Conservation (phyloP, 352 stramenopile species). For the Aphanomyces stellatus region DNA sequence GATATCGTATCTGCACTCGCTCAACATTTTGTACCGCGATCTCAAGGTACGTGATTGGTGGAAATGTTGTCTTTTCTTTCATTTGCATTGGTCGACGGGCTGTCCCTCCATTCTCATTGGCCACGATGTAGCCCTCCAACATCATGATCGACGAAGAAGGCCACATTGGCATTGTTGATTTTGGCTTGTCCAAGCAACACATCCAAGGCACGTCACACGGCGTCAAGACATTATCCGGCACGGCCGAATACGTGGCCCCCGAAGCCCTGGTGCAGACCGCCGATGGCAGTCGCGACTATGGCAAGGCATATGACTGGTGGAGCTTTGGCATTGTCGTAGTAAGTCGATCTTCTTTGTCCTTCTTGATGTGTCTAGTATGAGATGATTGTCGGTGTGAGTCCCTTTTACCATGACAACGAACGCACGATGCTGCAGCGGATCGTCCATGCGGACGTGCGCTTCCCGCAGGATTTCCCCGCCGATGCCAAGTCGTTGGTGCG, state of each 20-base stretch:
- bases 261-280: slow-evolving; percentile 74
- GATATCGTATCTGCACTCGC: slow-evolving; percentile 83
- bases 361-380: slow-evolving; percentile 50
- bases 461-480: slow-evolving; percentile 61
- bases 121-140: slow-evolving; percentile 47
- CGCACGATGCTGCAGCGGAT: slow-evolving; percentile 84
- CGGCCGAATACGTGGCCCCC: slow-evolving; percentile 79
- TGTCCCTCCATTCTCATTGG: background rate
- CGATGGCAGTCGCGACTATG: slow-evolving; percentile 75
- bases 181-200: slow-evolving; percentile 82
- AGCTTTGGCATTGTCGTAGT: slow-evolving; percentile 81
- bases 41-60: slow-evolving; percentile 35
- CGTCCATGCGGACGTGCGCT: slow-evolving; percentile 64
- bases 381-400: slow-evolving; percentile 78
- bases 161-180: slow-evolving; percentile 84
- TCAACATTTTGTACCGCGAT: slow-evolving; percentile 85
- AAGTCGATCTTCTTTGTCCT: slow-evolving; percentile 24
- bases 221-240: slow-evolving; percentile 80
- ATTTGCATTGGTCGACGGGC: background rate
- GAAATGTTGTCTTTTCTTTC: background rate
- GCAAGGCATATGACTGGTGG: slow-evolving; percentile 87
- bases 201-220: slow-evolving; percentile 80
- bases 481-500: slow-evolving; percentile 69
- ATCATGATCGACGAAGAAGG: slow-evolving; percentile 85
- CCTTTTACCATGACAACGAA: slow-evolving; percentile 85